Percentiles rank a stretch among this genome's conserved stretches.
Evolutionary conservation across 768 basidiomycete genomes (phyloP).

Genomic region (Lanmaoa rubissima): DNA sequence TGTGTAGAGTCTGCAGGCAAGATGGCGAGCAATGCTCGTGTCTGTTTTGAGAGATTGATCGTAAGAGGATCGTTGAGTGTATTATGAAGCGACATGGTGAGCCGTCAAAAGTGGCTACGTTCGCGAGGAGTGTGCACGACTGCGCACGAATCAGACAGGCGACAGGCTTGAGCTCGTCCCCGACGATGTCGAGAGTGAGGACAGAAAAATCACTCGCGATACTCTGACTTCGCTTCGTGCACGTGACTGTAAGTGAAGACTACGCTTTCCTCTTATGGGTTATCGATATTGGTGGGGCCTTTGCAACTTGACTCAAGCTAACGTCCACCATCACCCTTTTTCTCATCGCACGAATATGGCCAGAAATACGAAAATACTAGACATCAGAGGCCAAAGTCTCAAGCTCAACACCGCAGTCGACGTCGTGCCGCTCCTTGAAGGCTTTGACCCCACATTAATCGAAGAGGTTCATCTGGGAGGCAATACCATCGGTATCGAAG

Average conservation of each 20-base stretch:
- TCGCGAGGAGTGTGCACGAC: not conserved
- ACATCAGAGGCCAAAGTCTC: constrained; percentile 40
- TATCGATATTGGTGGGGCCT: constrained; percentile 13
- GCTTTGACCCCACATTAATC: constrained; percentile 60
- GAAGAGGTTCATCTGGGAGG: constrained; percentile 93
- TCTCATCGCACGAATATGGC: constrained; percentile 15
- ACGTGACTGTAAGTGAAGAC: constrained; percentile 24
- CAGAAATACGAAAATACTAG: constrained; percentile 19
- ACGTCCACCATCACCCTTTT: not conserved
- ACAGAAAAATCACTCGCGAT: constrained; percentile 4
- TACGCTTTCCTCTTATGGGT: constrained; percentile 14
- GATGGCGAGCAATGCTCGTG: constrained; percentile 41
- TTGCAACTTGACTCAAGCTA: not conserved
- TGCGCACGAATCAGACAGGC: not conserved
- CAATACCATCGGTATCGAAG: constrained; percentile 92
- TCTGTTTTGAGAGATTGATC: constrained; percentile 58
- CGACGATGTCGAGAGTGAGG: not conserved
- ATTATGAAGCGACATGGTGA: constrained; percentile 10
- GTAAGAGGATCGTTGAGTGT: constrained; percentile 52
- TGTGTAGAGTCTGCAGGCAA: constrained; percentile 45
- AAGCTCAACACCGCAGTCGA: constrained; percentile 79
- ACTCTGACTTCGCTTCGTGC: not conserved
- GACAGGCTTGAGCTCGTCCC: not conserved
- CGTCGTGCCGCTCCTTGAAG: constrained; percentile 67
- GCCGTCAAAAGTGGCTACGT: not conserved